A percentile compares a stretch with the other conserved stretches of the same genome.
Evolutionary conservation across 2,329 filamentous ascomycete genomes (phyloP).

Genomic region (Didymella pinodella): DNA sequence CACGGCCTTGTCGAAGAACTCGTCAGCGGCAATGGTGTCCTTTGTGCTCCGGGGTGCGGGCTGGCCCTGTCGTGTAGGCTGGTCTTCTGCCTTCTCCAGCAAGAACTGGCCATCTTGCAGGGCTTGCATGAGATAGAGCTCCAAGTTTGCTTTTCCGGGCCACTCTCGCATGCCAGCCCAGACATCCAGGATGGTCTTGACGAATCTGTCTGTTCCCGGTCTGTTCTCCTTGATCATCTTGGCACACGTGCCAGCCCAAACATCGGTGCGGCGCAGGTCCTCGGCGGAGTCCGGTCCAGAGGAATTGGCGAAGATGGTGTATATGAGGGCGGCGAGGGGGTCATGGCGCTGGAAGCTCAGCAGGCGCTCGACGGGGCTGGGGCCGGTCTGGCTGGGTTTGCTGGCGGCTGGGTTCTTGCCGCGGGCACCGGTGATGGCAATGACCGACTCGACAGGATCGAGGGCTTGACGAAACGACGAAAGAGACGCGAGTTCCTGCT

Average conservation of each 20-base stretch:
- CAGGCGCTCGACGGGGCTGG: constrained; percentile 79
- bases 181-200: constrained; percentile 84
- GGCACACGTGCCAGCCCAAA: constrained; percentile 89
- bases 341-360: constrained; percentile 90
- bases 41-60: constrained; percentile 77
- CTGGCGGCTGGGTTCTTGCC: constrained; percentile 59
- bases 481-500: constrained; percentile 78
- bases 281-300: constrained; percentile 82
- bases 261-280: constrained; percentile 78
- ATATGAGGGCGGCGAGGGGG: constrained; percentile 81
- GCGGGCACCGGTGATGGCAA: constrained; percentile 68
- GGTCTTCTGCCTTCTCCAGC: constrained; percentile 83
- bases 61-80: constrained; percentile 72
- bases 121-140: constrained; percentile 94
- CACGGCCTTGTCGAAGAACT: constrained; percentile 86
- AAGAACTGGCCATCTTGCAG: constrained; percentile 92
- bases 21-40: constrained; percentile 81
- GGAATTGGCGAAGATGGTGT: constrained; percentile 89
- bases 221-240: constrained; percentile 80
- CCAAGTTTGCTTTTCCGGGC: constrained; percentile 87
- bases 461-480: constrained; percentile 79
- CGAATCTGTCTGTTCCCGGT: constrained; percentile 77
- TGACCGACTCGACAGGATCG: constrained; percentile 83
- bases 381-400: constrained; percentile 60
- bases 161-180: constrained; percentile 89